Evolutionary conservation across 228 moss, liverwort and hornwort species (phyloP).

Genomic region (Sphagnum fallax): DNA sequence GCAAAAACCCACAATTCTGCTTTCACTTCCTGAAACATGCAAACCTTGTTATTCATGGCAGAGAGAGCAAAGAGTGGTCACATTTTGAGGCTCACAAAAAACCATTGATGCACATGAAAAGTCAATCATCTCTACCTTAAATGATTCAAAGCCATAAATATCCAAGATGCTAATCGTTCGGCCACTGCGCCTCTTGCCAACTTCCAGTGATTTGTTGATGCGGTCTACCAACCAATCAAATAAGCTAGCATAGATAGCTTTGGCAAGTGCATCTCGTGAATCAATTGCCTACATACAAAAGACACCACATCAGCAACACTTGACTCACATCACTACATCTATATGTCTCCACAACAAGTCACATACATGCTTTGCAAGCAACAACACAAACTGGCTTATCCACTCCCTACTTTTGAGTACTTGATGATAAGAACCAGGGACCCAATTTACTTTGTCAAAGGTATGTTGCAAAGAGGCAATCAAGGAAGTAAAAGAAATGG

Average conservation of each 20-base stretch:
- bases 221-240: slow-evolving; percentile 63
- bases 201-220: slow-evolving; percentile 53
- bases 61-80: too few species aligned
- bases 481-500: too few species aligned
- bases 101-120: background rate
- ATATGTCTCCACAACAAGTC: background rate
- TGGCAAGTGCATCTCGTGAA: slow-evolving; percentile 58
- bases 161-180: slow-evolving; percentile 63
- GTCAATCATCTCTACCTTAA: slow-evolving; percentile 18
- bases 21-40: too few species aligned
- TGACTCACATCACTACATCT: background rate
- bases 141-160: slow-evolving; percentile 66
- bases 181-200: slow-evolving; percentile 52
- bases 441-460: background rate
- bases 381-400: background rate
- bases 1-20: background rate
- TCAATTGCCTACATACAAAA: slow-evolving; percentile 37
- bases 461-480: background rate
- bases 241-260: slow-evolving; percentile 57
- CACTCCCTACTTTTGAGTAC: background rate
- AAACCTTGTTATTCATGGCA: too few species aligned
- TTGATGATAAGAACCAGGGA: background rate
- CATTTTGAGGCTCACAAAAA: too few species aligned
- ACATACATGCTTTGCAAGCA: background rate
- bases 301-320: background rate